Conservation (phyloP, 177 flowering plant genomes). For the Tripterygium wilfordii region DNA sequence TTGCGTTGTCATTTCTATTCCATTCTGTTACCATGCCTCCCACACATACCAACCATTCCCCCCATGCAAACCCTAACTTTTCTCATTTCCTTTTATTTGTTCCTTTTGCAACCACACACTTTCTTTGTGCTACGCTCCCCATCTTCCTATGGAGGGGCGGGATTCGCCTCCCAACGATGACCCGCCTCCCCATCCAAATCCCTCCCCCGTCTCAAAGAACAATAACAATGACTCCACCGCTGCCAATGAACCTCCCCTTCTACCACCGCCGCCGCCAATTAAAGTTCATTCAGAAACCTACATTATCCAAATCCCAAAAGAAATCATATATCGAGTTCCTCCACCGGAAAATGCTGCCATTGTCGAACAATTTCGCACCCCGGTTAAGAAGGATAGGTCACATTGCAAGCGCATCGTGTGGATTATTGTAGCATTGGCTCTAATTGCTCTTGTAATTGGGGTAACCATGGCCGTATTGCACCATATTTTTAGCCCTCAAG, state of each 20-base stretch:
- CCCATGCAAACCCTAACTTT: constrained; percentile 13
- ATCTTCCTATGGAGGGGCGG: constrained; percentile 18
- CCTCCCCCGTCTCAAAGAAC: neutral
- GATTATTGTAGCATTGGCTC: neutral
- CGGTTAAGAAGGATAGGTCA: neutral
- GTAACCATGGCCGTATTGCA: neutral
- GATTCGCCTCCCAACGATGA: constrained; percentile 2
- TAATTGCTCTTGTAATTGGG: constrained; percentile 12
- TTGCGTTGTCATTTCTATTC: no score
- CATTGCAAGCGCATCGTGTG: neutral
- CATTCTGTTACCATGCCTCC: no score
- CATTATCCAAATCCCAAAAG: constrained; percentile 30
- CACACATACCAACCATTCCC: neutral
- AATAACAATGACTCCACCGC: no score
- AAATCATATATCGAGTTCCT: constrained; percentile 26
- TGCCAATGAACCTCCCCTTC: neutral
- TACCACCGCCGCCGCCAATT: neutral
- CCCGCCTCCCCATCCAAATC: neutral
- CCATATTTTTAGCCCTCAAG: constrained; percentile 11
- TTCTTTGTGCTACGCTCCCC: constrained; percentile 6
- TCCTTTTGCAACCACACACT: neutral
- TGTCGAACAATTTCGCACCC: constrained; percentile 12
- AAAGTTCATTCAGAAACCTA: constrained; percentile 9
- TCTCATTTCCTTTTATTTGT: neutral
- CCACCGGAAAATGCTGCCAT: constrained; percentile 27